Evolutionary conservation across 805 yeast species (phyloP).

Genomic region (Wickerhamiella parazyma): DNA sequence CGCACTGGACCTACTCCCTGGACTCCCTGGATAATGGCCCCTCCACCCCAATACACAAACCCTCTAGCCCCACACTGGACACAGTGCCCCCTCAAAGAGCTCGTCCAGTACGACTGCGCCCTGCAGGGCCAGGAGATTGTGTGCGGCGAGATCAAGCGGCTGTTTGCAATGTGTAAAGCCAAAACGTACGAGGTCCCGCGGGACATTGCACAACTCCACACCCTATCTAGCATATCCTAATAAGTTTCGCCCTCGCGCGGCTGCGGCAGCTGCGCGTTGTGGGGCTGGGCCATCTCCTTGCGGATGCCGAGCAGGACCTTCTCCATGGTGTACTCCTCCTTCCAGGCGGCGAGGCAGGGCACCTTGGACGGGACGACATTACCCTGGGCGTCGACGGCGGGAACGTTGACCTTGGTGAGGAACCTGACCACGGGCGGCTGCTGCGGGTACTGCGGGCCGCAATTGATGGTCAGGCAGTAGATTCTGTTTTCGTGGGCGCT

Average conservation of each 20-base stretch:
- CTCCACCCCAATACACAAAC: no score
- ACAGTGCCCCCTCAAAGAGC: conserved; percentile 19
- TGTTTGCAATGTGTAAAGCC: conserved; percentile 17
- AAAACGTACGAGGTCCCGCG: conserved; percentile 5
- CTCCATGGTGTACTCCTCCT: conserved; percentile 83
- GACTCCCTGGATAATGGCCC: no score
- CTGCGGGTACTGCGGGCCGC: conserved; percentile 80
- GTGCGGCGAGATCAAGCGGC: conserved; percentile 21
- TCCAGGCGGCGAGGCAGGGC: conserved; percentile 70
- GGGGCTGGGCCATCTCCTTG: conserved; percentile 65
- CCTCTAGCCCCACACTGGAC: no score
- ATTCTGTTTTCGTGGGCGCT: conserved; percentile 84
- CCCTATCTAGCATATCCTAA: conserved; percentile 3
- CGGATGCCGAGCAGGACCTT: conserved; percentile 79
- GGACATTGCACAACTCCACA: neutral
- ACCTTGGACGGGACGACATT: conserved; percentile 39
- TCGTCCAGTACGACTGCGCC: conserved; percentile 22
- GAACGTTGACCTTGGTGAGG: conserved; percentile 73
- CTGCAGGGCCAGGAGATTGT: conserved; percentile 17
- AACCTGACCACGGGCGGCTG: conserved; percentile 75
- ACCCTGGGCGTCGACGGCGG: conserved; percentile 69
- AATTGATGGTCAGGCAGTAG: conserved; percentile 65
- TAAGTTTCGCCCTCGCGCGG: conserved; percentile 82
- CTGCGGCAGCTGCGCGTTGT: conserved; percentile 75
- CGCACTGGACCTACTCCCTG: no score